A percentile compares a stretch with the other conserved stretches of the same genome.
Conservation (phyloP, 148 eudicot species). For the Silene conica region DNA sequence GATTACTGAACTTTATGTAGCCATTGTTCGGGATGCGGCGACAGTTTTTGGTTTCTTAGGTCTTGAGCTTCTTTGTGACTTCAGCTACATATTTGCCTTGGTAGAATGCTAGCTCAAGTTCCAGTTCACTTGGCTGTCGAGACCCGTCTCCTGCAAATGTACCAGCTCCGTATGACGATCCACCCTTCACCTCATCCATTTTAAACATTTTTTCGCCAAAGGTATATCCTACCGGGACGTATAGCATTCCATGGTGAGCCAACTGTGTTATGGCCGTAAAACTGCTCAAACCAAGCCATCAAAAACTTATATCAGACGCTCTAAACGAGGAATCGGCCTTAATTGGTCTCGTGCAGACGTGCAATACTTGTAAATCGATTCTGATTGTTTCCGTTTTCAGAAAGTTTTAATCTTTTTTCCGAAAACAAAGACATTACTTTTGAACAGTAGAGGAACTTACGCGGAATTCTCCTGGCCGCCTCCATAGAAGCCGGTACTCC, state of each 20-base stretch:
- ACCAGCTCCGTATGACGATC: constrained; percentile 66
- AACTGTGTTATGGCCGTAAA: constrained; percentile 57
- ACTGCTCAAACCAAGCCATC: constrained; percentile 28
- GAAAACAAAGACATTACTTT: neutral
- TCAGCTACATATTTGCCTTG: constrained; percentile 68
- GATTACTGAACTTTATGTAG: too few relatives aligned
- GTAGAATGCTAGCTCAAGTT: constrained; percentile 57
- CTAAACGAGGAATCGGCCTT: too few relatives aligned
- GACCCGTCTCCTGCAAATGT: constrained; percentile 70
- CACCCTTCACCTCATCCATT: constrained; percentile 60
- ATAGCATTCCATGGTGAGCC: constrained; percentile 68
- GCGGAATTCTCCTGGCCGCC: constrained; percentile 74
- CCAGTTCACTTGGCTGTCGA: constrained; percentile 54
- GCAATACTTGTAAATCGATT: too few relatives aligned
- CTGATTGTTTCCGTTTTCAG: too few relatives aligned
- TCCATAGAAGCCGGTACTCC: constrained; percentile 77
- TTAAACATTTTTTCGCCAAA: constrained; percentile 61
- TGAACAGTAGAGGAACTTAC: constrained; percentile 32
- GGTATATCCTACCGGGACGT: constrained; percentile 63
- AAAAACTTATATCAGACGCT: neutral
- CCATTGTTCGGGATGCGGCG: too few relatives aligned
- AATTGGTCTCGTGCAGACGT: too few relatives aligned
- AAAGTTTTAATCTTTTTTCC: too few relatives aligned
- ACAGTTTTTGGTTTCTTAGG: neutral
- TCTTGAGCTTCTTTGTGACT: constrained; percentile 52